Percentiles rank a stretch among this genome's conserved stretches.
Conservation (phyloP, 148 eudicot species). For the Rhododendron ferrugineum region DNA sequence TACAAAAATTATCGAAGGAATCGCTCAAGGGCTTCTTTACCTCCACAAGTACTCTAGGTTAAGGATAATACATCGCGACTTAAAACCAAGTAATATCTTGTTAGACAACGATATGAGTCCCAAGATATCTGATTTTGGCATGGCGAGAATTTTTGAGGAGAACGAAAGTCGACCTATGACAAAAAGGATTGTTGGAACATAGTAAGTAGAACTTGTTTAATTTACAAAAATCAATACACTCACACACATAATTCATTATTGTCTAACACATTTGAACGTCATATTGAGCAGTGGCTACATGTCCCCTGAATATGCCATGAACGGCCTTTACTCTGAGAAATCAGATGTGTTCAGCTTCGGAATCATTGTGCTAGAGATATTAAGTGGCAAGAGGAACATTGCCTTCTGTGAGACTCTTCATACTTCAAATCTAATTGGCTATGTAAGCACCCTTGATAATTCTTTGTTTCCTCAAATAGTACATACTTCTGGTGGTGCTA, state of each 20-base stretch:
- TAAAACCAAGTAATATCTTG: conserved; percentile 4
- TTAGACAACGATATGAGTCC: not conserved
- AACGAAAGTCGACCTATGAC: not conserved
- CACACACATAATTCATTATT: not conserved
- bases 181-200: conserved; percentile 6
- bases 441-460: not conserved
- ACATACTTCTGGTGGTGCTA: not conserved
- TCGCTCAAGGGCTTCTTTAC: conserved; percentile 7
- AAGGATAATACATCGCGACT: not conserved
- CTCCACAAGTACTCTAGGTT: conserved; percentile 2
- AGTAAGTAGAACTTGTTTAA: not conserved
- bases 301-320: not conserved
- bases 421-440: not conserved
- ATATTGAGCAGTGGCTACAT: not conserved
- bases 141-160: not conserved
- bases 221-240: not conserved
- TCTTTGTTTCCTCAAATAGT: not conserved
- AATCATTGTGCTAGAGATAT: not conserved
- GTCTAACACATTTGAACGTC: not conserved
- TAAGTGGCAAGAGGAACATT: conserved; percentile 3
- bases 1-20: not conserved
- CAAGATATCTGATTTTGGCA: conserved; percentile 3
- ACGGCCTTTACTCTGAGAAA: not conserved
- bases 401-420: not conserved
- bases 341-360: not conserved